phyloP scores from a whole-genome alignment of 2,329 filamentous ascomycete genomes.

The Aspergillus sp. region DNA sequence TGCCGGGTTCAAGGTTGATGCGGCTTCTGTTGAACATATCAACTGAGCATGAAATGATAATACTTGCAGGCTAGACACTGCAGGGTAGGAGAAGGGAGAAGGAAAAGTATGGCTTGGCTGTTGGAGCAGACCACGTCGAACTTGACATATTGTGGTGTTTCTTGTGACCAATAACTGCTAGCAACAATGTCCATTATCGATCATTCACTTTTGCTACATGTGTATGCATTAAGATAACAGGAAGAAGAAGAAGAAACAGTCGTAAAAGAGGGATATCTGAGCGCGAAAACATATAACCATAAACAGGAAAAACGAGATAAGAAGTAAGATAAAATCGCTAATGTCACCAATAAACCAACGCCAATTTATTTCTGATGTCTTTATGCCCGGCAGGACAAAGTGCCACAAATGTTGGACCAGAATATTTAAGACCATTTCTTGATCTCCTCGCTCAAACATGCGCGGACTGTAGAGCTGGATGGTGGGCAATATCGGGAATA shows the following conservation, averaged over 20 bases:
- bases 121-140: background rate
- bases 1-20: background rate
- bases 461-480: slow-evolving; percentile 51
- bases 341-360: slow-evolving; percentile 14
- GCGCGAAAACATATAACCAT: slow-evolving; percentile 4
- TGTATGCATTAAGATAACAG: background rate
- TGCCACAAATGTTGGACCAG: background rate
- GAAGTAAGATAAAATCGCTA: slow-evolving; percentile 18
- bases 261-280: slow-evolving; percentile 14
- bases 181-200: background rate
- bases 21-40: slow-evolving; percentile 2
- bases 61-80: too few species aligned
- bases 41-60: background rate
- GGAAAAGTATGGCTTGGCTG: background rate
- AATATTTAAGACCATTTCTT: background rate
- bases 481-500: slow-evolving; percentile 61
- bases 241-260: background rate
- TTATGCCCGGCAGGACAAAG: background rate
- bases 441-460: slow-evolving; percentile 22
- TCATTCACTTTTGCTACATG: background rate
- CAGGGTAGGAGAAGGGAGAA: too few species aligned
- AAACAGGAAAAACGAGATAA: background rate
- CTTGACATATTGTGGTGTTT: background rate
- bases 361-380: background rate
- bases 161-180: background rate